These are phyloP conservation scores for Phialophora expanda DNA, from an alignment of 2,329 filamentous ascomycete genomes.

Conservation along the genomic window DNA sequence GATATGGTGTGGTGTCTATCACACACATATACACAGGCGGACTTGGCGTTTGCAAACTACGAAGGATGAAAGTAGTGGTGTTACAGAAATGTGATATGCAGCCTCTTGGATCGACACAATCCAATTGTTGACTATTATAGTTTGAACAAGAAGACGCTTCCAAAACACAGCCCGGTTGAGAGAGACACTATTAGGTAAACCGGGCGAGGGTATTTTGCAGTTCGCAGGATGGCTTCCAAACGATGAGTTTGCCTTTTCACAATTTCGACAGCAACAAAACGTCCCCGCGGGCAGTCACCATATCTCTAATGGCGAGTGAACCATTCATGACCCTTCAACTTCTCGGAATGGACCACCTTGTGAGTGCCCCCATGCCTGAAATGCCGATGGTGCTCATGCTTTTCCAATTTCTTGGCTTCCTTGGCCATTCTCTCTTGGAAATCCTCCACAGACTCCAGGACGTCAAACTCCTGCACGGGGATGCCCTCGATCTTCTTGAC, in stretches of 20 bases:
- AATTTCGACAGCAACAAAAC: background rate
- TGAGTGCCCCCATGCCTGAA: constrained; percentile 20
- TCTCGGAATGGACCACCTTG: constrained; percentile 29
- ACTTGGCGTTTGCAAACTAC: no score
- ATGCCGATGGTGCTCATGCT: constrained; percentile 25
- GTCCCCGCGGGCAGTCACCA: background rate
- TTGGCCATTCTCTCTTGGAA: constrained; percentile 35
- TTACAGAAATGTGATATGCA: background rate
- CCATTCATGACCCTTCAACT: constrained; percentile 38
- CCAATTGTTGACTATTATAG: background rate
- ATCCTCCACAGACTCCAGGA: constrained; percentile 41
- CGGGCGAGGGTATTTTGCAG: background rate
- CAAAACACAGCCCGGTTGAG: background rate
- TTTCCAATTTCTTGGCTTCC: constrained; percentile 32
- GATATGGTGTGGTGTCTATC: no score
- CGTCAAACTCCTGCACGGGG: constrained; percentile 63
- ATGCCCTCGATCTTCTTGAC: constrained; percentile 76
- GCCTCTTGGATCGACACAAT: background rate
- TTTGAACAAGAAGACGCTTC: background rate
- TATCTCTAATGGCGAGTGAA: constrained; percentile 31
- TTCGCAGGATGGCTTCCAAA: background rate
- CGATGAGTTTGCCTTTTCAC: background rate
- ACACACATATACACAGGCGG: no score
- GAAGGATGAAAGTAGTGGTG: background rate
- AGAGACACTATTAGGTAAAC: background rate